Percentiles rank a stretch among this genome's conserved stretches.
phyloP scores from a whole-genome alignment of 176 grass and related monocot genomes.

The Juncus inflexus region DNA sequence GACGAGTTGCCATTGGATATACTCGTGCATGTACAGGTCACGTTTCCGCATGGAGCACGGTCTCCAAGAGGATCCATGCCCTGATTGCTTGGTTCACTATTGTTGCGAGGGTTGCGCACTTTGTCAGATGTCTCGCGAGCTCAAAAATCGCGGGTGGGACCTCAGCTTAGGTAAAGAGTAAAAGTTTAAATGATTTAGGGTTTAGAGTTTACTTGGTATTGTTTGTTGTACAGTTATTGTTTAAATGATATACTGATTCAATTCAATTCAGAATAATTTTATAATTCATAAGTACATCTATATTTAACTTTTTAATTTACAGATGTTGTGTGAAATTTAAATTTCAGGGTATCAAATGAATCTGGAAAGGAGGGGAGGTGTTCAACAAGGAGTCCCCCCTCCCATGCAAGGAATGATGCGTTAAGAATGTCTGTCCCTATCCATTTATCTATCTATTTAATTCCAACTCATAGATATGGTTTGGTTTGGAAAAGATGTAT shows the following conservation, averaged over 20 bases:
- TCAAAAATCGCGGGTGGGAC: slow-evolving; percentile 52
- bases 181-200: too few relatives aligned
- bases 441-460: too few relatives aligned
- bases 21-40: slow-evolving; percentile 52
- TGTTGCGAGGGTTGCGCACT: slow-evolving; percentile 56
- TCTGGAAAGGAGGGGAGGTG: slow-evolving; percentile 24
- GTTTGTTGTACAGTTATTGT: too few relatives aligned
- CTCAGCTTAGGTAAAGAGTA: slow-evolving; percentile 36
- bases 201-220: too few relatives aligned
- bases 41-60: slow-evolving; percentile 41
- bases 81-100: slow-evolving; percentile 62
- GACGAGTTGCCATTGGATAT: slow-evolving; percentile 34
- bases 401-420: slow-evolving; percentile 23
- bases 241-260: too few relatives aligned
- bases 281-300: background rate
- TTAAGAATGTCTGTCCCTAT: background rate
- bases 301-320: slow-evolving; percentile 9
- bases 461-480: too few relatives aligned
- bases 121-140: slow-evolving; percentile 62
- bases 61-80: slow-evolving; percentile 40
- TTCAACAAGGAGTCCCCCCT: slow-evolving; percentile 20
- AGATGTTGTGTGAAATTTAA: background rate
- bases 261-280: too few relatives aligned
- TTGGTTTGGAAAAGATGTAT: too few relatives aligned
- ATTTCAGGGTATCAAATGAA: slow-evolving; percentile 30